phyloP scores from a whole-genome alignment of 768 basidiomycete genomes.

The Aureoboletus auriporus region DNA sequence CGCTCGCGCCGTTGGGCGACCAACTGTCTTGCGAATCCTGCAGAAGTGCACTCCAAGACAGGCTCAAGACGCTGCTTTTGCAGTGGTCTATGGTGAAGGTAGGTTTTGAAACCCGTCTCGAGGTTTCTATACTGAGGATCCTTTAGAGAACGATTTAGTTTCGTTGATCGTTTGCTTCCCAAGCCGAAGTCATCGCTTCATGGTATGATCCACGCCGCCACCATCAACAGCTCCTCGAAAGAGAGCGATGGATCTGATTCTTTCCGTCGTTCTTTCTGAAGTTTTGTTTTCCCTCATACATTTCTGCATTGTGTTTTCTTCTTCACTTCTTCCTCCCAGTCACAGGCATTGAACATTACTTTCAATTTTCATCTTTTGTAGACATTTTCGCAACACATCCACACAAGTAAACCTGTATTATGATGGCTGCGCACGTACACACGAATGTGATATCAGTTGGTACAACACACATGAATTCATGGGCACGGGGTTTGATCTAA shows the following conservation, averaged over 20 bases:
- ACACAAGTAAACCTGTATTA: slow-evolving; percentile 11
- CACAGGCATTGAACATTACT: slow-evolving; percentile 2
- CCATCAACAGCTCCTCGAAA: neutral
- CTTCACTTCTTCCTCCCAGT: neutral
- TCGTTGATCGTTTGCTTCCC: neutral
- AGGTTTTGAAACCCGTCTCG: neutral
- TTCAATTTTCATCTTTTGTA: neutral
- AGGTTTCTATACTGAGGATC: slow-evolving; percentile 6
- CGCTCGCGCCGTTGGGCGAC: slow-evolving; percentile 64
- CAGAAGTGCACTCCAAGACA: slow-evolving; percentile 54
- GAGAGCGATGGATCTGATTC: neutral
- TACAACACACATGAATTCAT: neutral
- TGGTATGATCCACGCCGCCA: slow-evolving; percentile 3
- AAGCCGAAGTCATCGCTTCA: neutral
- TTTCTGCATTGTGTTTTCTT: neutral
- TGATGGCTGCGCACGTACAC: slow-evolving; percentile 7
- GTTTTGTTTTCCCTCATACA: neutral
- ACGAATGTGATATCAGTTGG: slow-evolving; percentile 9
- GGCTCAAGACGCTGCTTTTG: slow-evolving; percentile 62
- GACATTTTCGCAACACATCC: neutral
- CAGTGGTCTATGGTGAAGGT: slow-evolving; percentile 84
- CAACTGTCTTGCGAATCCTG: slow-evolving; percentile 71
- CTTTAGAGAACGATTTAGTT: slow-evolving; percentile 54
- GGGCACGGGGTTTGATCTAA: neutral
- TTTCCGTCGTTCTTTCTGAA: neutral